A percentile compares a stretch with the other conserved stretches of the same genome.
Conservation (phyloP, 129 eudicot genomes). For the Flaveria trinervia region DNA sequence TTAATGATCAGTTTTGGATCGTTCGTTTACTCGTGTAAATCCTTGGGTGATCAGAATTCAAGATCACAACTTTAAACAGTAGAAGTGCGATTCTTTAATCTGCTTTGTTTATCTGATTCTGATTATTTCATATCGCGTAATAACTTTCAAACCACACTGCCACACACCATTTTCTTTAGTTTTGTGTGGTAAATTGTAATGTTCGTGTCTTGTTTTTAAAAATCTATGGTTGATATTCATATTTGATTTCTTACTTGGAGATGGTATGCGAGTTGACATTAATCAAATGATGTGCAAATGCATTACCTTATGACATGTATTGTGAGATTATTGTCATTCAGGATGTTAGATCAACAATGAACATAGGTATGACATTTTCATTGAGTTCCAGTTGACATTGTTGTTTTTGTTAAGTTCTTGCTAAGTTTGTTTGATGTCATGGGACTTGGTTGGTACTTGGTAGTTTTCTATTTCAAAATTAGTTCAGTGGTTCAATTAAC, state of each 20-base stretch:
- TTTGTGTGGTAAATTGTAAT: neutral
- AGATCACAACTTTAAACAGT: neutral
- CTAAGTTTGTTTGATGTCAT: conserved; percentile 2
- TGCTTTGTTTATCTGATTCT: neutral
- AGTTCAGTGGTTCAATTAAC: neutral
- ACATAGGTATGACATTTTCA: neutral
- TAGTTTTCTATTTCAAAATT: neutral
- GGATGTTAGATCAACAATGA: conserved; percentile 6
- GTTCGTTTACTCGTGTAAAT: neutral
- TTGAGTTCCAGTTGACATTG: conserved; percentile 7
- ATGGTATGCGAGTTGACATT: neutral
- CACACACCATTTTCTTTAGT: neutral
- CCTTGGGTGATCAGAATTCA: neutral
- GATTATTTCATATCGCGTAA: neutral
- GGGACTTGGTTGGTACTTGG: neutral
- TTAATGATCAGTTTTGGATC: neutral
- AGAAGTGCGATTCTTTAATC: neutral
- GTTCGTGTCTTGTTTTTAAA: neutral
- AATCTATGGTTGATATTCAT: neutral
- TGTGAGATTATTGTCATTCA: neutral
- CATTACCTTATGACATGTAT: neutral
- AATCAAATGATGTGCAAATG: neutral
- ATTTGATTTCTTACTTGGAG: conserved; percentile 10
- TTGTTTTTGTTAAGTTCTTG: neutral
- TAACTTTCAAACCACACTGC: neutral